A percentile compares a stretch with the other conserved stretches of the same genome.
phyloP scores from a whole-genome alignment of 2,329 filamentous ascomycete genomes.

The Escovopsis sp. region DNA sequence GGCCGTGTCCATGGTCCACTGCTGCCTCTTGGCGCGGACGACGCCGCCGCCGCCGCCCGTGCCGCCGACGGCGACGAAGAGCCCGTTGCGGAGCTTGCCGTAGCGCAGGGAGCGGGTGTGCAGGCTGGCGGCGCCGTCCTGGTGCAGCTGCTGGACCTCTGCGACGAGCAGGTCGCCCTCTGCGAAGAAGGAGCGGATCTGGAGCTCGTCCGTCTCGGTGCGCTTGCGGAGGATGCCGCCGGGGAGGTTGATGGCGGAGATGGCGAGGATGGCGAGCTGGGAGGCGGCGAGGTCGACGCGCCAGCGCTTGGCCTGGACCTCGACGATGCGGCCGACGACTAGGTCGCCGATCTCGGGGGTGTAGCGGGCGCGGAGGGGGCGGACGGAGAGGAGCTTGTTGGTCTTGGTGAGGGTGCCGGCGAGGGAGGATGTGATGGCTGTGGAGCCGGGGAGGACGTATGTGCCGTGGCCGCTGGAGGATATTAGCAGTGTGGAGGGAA shows the following conservation, averaged over 20 bases:
- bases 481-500: slow-evolving; percentile 2
- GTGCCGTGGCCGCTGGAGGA: slow-evolving; percentile 72
- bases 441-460: slow-evolving; percentile 47
- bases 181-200: slow-evolving; percentile 92
- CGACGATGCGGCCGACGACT: slow-evolving; percentile 82
- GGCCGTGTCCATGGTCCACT: slow-evolving; percentile 59
- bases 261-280: slow-evolving; percentile 68
- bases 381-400: slow-evolving; percentile 90
- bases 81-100: slow-evolving; percentile 85
- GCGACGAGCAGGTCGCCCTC: slow-evolving; percentile 90
- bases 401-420: slow-evolving; percentile 83
- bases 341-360: slow-evolving; percentile 92
- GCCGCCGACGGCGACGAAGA: slow-evolving; percentile 71
- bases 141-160: slow-evolving; percentile 80
- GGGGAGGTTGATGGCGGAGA: slow-evolving; percentile 85
- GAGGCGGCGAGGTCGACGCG: slow-evolving; percentile 85
- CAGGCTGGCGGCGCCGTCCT: slow-evolving; percentile 71
- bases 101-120: slow-evolving; percentile 88
- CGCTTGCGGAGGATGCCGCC: slow-evolving; percentile 82
- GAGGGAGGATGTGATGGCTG: slow-evolving; percentile 73
- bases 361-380: slow-evolving; percentile 81
- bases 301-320: slow-evolving; percentile 90
- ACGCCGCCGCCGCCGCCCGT: slow-evolving; percentile 78
- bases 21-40: slow-evolving; percentile 68
- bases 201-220: slow-evolving; percentile 90